phyloP scores from a whole-genome alignment of 257 asterid genomes.

The Solanum phureja region DNA sequence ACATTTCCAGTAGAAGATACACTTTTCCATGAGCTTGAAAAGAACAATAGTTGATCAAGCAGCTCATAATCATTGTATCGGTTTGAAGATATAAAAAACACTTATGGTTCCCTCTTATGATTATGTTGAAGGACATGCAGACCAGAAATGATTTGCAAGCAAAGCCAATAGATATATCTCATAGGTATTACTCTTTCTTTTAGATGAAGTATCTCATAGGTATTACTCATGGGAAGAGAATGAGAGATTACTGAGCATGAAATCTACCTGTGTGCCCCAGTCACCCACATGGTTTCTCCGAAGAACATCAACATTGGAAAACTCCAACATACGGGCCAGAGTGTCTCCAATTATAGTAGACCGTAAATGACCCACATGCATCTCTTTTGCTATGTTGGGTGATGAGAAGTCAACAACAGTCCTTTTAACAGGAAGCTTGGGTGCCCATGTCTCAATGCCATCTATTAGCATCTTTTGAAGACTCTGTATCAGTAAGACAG shows the following conservation, averaged over 20 bases:
- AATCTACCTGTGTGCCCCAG: conserved; percentile 89
- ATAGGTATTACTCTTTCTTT: background rate
- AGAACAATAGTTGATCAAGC: background rate
- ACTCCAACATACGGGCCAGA: conserved; percentile 89
- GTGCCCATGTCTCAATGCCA: conserved; percentile 90
- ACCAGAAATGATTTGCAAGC: background rate
- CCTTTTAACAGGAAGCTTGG: conserved; percentile 61
- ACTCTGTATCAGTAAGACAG: conserved; percentile 41
- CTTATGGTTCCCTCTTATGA: background rate
- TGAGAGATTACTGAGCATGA: background rate
- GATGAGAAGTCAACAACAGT: conserved; percentile 93
- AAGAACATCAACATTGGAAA: conserved; percentile 77
- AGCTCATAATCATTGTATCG: background rate
- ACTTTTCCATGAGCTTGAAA: background rate
- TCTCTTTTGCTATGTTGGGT: conserved; percentile 94
- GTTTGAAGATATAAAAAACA: background rate
- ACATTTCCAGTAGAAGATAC: background rate
- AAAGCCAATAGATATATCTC: background rate
- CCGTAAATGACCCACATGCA: conserved; percentile 97
- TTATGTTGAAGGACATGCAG: background rate
- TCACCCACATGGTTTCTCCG: conserved; percentile 95
- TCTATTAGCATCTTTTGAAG: conserved; percentile 66
- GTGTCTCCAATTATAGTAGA: conserved; percentile 96
- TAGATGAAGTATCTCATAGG: background rate
- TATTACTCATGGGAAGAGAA: background rate